Base-by-base conservation (phyloP, 2,329 filamentous ascomycete species). In the Pseudogymnoascus sp. region DNA sequence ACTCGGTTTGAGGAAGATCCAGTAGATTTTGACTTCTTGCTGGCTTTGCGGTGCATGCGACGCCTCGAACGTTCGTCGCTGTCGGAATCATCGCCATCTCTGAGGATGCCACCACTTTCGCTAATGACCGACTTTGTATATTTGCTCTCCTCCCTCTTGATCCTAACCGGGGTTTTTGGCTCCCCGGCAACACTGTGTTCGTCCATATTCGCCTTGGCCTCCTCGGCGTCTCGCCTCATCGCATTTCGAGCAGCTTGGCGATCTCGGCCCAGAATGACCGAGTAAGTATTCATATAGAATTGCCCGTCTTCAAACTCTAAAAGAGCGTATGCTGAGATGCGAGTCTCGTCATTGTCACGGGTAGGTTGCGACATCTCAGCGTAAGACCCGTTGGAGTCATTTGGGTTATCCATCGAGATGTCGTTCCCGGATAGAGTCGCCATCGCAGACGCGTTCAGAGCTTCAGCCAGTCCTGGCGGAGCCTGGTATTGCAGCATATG, bases 221-320 rank as follows among this genome's bases (percentile, higher is more conserved):
- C 74, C 38, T 78, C 76, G 34, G 75, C 73, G 62, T 83, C 78
- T 61, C 75, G 75, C 47, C 78, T 76, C 61, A 65, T 57, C 9
- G 64, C 63, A 20, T 82, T 83, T 66, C 82, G 78, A 65, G 84
- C 73, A 8, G 84, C 84, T 14, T 82, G 83, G 67, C 85, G 79
- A 72, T 91, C 88, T 63, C 89, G 85, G 60, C 88, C 88, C 28
- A 92, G 83, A 61, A 89, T 82, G 66, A 91, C 81, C 59, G 83
- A 80, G 67, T 86, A 87, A 1, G 87, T 90, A 59, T 85, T 90
- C 84, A 92, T 88, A 73, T 89, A 88, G 71, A 89, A 91, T 61
- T 85, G 81, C 69, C 88, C 87, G 75, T 92, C 89, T 66, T 82
- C 80, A 70, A 92, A 91, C 67, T 86, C 82, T 63, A 92, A 73